Evolutionary conservation across 768 basidiomycete genomes (phyloP).

Genomic region (Gautieria morchelliformis): DNA sequence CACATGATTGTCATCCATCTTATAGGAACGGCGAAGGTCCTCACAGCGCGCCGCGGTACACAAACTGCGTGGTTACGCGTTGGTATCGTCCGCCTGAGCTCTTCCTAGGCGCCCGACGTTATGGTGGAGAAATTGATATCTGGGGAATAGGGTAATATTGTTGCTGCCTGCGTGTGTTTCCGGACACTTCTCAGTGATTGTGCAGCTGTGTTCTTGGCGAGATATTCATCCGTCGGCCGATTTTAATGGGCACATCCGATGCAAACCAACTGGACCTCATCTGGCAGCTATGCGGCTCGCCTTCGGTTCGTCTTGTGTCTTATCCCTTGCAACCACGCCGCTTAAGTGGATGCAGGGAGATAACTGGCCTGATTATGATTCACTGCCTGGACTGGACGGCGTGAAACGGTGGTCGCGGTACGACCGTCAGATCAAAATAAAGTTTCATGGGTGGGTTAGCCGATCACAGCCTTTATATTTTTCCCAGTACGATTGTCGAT

Average conservation of each 20-base stretch:
- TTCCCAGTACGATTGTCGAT: not conserved
- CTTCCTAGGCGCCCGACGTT: conserved; percentile 77
- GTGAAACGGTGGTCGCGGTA: conserved; percentile 48
- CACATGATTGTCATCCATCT: not conserved
- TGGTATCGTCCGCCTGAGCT: conserved; percentile 96
- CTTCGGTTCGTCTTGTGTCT: conserved; percentile 20
- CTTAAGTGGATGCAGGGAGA: conserved; percentile 22
- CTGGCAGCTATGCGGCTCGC: conserved; percentile 82
- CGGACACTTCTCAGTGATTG: not conserved
- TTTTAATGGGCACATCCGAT: conserved; percentile 81
- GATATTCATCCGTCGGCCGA: conserved; percentile 84
- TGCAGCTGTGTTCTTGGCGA: conserved; percentile 92
- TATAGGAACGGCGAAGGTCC: conserved; percentile 24
- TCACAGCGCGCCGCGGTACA: conserved; percentile 63
- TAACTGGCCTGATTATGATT: conserved; percentile 70
- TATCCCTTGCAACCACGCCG: not conserved
- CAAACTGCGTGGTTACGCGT: conserved; percentile 89
- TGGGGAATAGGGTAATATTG: conserved; percentile 87
- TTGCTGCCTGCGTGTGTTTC: not conserved
- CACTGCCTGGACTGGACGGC: conserved; percentile 70
- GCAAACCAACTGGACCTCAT: conserved; percentile 89
- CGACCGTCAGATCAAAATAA: conserved; percentile 44
- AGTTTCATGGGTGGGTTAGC: conserved; percentile 48
- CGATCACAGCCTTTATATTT: conserved; percentile 7
- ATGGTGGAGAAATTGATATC: conserved; percentile 91